Percentiles rank a stretch among this genome's conserved stretches.
Conservation (phyloP, 2,329 filamentous ascomycete species). For the Colletotrichum viniferum region DNA sequence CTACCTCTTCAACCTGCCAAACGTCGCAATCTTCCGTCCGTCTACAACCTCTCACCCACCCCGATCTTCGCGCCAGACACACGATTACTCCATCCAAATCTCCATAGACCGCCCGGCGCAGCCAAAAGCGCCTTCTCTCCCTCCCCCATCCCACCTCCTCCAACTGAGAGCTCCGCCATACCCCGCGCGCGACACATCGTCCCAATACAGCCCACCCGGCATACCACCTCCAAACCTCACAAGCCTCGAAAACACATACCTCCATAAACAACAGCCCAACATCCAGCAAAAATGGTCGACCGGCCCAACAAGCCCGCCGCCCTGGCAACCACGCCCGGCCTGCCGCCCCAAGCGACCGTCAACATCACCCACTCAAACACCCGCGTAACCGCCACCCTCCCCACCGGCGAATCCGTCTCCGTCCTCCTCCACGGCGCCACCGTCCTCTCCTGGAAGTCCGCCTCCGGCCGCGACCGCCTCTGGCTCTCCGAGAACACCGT, state of each 20-base stretch:
- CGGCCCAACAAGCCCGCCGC: slow-evolving; percentile 83
- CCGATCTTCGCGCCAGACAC: neutral
- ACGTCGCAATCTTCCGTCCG: neutral
- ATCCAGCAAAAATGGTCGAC: slow-evolving; percentile 67
- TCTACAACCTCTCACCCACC: neutral
- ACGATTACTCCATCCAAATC: neutral
- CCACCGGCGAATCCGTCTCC: slow-evolving; percentile 84
- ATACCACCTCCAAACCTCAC: neutral
- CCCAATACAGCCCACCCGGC: neutral
- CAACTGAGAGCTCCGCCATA: neutral
- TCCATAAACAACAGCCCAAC: neutral
- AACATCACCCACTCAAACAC: slow-evolving; percentile 73
- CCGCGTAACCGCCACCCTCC: slow-evolving; percentile 78
- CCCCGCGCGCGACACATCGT: neutral
- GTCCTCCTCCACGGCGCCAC: slow-evolving; percentile 92
- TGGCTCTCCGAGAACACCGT: slow-evolving; percentile 82
- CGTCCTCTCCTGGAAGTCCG: slow-evolving; percentile 90
- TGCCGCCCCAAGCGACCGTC: slow-evolving; percentile 78
- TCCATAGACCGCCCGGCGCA: neutral
- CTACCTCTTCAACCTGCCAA: neutral
- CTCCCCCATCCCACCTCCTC: neutral
- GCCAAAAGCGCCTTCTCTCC: neutral
- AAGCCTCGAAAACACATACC: neutral
- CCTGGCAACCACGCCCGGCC: slow-evolving; percentile 74
- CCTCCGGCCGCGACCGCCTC: slow-evolving; percentile 78